Percentiles rank a stretch among this genome's conserved stretches.
Conservation (phyloP, 1,139 yeast genomes). For the Maudiozyma humilis region DNA sequence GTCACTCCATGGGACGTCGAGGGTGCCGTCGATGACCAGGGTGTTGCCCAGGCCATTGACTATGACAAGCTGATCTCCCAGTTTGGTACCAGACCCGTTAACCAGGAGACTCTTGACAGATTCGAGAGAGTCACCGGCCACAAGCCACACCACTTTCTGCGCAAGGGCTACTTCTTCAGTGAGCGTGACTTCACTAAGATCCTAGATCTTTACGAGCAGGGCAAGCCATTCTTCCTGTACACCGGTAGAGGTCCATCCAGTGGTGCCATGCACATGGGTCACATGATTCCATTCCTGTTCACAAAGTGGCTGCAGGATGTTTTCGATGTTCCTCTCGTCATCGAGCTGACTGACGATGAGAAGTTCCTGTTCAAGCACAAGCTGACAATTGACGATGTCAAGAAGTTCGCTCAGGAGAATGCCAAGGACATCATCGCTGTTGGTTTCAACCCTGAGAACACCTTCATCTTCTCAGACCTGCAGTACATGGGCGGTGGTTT, state of each 20-base stretch:
- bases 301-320: constrained; percentile 98
- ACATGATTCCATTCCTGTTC: constrained; percentile 89
- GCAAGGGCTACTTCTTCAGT: constrained; percentile 87
- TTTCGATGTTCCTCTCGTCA: constrained; percentile 91
- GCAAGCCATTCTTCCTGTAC: constrained; percentile 89
- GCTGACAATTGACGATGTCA: constrained; percentile 82
- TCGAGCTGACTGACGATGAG: constrained; percentile 96
- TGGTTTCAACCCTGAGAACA: constrained; percentile 90
- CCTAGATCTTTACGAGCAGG: constrained; percentile 83
- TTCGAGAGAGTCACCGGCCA: constrained; percentile 80
- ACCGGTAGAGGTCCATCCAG: constrained; percentile 98
- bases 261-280: constrained; percentile 94
- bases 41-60: constrained; percentile 80
- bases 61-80: constrained; percentile 78
- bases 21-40: constrained; percentile 89
- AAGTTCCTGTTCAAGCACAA: constrained; percentile 90
- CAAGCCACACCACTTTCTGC: constrained; percentile 84
- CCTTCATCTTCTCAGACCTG: constrained; percentile 88
- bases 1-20: constrained; percentile 99
- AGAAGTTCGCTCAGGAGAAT: constrained; percentile 66
- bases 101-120: constrained; percentile 62
- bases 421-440: constrained; percentile 91
- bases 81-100: constrained; percentile 77
- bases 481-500: constrained; percentile 90
- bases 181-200: constrained; percentile 80